Conservation (phyloP, 108 stramenopile genomes). For the Nannochloropsis salina region DNA sequence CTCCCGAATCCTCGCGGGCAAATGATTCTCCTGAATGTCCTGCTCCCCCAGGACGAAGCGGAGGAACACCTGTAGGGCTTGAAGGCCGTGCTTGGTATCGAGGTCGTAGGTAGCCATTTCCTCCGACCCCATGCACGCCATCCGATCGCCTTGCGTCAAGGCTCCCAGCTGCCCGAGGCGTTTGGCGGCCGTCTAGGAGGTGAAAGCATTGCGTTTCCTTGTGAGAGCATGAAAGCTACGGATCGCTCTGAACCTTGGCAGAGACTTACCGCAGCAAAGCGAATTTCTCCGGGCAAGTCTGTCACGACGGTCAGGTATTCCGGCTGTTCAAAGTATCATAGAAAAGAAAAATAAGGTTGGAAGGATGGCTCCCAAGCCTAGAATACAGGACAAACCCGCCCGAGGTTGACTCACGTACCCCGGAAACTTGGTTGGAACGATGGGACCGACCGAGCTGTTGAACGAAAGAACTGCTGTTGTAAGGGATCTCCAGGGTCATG, state of each 20-base stretch:
- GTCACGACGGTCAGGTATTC: conserved; percentile 63
- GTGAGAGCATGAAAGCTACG: too few relatives aligned
- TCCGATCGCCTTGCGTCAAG: conserved; percentile 66
- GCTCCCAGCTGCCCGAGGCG: conserved; percentile 65
- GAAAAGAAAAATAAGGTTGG: not conserved
- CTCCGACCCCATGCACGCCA: conserved; percentile 52
- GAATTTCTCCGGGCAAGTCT: conserved; percentile 59
- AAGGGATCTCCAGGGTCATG: conserved; percentile 56
- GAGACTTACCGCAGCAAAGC: conserved; percentile 58
- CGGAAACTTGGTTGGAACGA: conserved; percentile 59
- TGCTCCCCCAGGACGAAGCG: conserved; percentile 3
- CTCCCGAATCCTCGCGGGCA: not conserved
- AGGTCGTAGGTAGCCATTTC: conserved; percentile 23
- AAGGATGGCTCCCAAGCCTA: not conserved
- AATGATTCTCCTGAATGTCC: not conserved
- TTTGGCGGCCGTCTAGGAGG: conserved; percentile 56
- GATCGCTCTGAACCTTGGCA: not conserved
- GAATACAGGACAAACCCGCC: not conserved
- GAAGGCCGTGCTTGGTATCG: conserved; percentile 14
- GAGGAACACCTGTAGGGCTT: not conserved
- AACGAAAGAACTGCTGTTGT: conserved; percentile 60
- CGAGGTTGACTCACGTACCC: not conserved
- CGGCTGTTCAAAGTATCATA: conserved; percentile 32
- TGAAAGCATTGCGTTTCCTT: not conserved
- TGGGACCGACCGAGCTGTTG: conserved; percentile 68